These are phyloP conservation scores for Peniophora sp. DNA, from an alignment of 1,284 basidiomycete genomes.

Conservation along the genomic window DNA sequence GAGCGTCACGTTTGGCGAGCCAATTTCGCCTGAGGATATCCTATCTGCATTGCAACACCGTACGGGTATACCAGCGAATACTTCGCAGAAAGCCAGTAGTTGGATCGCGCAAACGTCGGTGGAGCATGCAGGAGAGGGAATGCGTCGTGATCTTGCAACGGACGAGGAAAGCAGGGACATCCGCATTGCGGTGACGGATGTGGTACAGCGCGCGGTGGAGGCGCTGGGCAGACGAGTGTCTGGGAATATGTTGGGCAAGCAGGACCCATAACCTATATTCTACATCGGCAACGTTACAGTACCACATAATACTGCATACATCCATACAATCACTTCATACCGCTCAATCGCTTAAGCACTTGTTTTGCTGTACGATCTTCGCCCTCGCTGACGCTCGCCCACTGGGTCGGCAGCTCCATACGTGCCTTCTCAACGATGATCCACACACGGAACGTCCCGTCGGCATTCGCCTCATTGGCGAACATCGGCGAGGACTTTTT, in stretches of 20 bases:
- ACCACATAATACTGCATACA: not conserved
- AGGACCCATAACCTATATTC: no score
- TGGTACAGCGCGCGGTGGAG: constrained; percentile 55
- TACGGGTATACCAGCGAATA: constrained; percentile 14
- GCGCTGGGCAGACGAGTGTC: constrained; percentile 46
- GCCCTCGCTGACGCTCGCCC: constrained; percentile 25
- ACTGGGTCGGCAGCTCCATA: constrained; percentile 30
- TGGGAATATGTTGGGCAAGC: constrained; percentile 19
- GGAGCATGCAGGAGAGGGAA: constrained; percentile 5
- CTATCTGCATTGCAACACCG: constrained; percentile 6
- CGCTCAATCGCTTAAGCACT: constrained; percentile 26
- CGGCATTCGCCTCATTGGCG: not conserved
- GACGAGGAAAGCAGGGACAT: constrained; percentile 24
- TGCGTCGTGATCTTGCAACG: constrained; percentile 5
- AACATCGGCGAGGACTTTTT: not conserved
- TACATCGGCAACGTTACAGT: no score
- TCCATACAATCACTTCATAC: not conserved
- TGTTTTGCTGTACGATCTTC: constrained; percentile 30
- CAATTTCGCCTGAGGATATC: constrained; percentile 42
- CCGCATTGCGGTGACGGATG: constrained; percentile 47
- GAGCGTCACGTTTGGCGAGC: constrained; percentile 68
- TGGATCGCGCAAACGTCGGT: constrained; percentile 2
- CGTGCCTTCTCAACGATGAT: constrained; percentile 31
- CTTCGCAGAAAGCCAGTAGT: not conserved
- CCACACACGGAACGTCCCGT: constrained; percentile 28